phyloP scores from a whole-genome alignment of 352 stramenopile species.

The Pythium brassicae region DNA sequence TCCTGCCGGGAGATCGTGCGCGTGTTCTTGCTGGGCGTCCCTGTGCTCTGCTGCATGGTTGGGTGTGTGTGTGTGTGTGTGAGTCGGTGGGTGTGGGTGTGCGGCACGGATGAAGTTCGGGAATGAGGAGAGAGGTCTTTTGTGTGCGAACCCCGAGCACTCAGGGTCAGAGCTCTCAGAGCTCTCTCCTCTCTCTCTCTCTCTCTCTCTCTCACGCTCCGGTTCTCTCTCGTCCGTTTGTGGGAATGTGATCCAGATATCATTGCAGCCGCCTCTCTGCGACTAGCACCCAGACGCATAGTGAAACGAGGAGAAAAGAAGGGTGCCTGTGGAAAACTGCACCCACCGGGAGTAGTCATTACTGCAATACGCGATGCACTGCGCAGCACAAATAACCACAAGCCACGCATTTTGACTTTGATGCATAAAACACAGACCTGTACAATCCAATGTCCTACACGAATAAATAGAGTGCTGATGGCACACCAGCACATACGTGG shows the following conservation, averaged over 20 bases:
- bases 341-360: no score
- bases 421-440: no score
- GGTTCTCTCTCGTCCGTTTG: background rate
- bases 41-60: conserved; percentile 3
- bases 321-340: no score
- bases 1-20: conserved; percentile 17
- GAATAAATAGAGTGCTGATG: no score
- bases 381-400: no score
- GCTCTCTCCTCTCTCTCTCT: no score
- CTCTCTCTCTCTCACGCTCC: background rate
- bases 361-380: no score
- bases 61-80: background rate
- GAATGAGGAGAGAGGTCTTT: background rate
- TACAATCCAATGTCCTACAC: no score
- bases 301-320: background rate
- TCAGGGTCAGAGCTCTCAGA: background rate
- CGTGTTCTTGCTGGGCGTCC: conserved; percentile 3
- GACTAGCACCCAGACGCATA: background rate
- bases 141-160: no score
- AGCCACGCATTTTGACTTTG: no score
- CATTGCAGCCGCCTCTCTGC: background rate
- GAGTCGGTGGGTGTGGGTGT: background rate
- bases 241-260: no score
- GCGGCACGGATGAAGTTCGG: background rate
- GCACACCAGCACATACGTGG: no score